Percentiles rank a stretch among this genome's conserved stretches.
phyloP scores from a whole-genome alignment of 2,329 filamentous ascomycete genomes.

The Tolypocladium album region DNA sequence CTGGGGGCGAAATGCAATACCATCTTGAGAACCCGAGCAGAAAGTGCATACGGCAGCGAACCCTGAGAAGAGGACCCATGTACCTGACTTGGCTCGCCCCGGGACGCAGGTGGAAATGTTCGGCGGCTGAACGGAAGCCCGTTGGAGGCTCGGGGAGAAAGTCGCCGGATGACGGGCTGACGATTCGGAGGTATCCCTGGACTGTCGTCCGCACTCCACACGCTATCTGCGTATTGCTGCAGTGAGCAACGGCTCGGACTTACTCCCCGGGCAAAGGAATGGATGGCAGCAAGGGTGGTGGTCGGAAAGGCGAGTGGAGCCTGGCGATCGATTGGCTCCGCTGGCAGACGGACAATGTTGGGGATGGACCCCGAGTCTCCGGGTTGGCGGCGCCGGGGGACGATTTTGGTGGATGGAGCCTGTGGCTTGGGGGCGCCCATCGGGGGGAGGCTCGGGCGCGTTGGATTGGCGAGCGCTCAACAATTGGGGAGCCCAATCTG shows the following conservation, averaged over 20 bases:
- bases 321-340: background rate
- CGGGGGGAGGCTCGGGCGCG: background rate
- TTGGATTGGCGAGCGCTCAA: conserved; percentile 4
- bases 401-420: background rate
- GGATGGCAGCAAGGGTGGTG: background rate
- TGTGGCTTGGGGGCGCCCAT: background rate
- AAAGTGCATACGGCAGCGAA: background rate
- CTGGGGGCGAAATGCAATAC: background rate
- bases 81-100: background rate
- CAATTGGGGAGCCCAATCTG: conserved; percentile 6
- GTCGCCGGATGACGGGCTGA: background rate
- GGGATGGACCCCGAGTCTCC: background rate
- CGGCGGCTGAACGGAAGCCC: background rate
- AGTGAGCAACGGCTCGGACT: background rate
- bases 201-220: too few relatives aligned
- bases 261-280: background rate
- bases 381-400: background rate
- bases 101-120: background rate
- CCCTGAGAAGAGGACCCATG: background rate
- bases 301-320: background rate
- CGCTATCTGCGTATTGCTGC: too few relatives aligned
- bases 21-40: background rate
- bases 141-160: background rate
- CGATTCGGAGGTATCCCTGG: background rate
- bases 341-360: background rate